Base-by-base conservation (phyloP, 176 grass and related monocot genomes). In the Triticum turgidum region DNA sequence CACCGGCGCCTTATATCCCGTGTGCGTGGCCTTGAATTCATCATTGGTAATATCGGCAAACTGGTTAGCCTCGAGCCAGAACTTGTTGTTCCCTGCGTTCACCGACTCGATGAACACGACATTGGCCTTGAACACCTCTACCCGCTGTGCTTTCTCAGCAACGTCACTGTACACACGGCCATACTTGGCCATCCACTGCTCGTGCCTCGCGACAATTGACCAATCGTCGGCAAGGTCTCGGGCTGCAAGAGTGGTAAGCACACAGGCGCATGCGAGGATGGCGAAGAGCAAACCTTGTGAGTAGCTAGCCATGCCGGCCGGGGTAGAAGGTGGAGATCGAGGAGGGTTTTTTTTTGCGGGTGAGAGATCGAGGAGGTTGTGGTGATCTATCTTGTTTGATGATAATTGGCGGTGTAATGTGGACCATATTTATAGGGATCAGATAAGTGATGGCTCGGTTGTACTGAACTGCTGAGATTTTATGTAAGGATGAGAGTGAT, bases 31-130 rank as follows among this genome's bases (percentile, higher is more conserved):
- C 64, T 33, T 67, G 45, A 87, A 87, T 61, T 82, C 86, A 1
- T 82, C 45, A 0, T 68, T 21, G 0, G 44, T 39, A 18, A 70
- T 70, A 39, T 87, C 79, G 0, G 70, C 79, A 5, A 87, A 88
- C 18, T 77, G 79, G 61, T 88, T 88, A 18, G 8, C 70, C 15
- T 32, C 86, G 9, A 88, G 86, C 86, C 34, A 88, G 62, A 83
- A 88, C 80, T 69, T 82, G 45, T 41, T 7, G 18, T 22, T 83
- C 5, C 4, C 17, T 0, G 72, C 47, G 15, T 88, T 88, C 61
- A 69, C 24, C 0, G 80, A 88, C 61, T 88, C 86, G 20, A 88
- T 88, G 63, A 83, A 88, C 4, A 29, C 74, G 1, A 70, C 72
- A 21, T 88, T 88, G 18, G 42, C 45, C 73, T 83, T 68, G 63